These are phyloP conservation scores for Ceratocystis lukuohia DNA, from an alignment of 2,329 filamentous ascomycete genomes.

Conservation along the genomic window DNA sequence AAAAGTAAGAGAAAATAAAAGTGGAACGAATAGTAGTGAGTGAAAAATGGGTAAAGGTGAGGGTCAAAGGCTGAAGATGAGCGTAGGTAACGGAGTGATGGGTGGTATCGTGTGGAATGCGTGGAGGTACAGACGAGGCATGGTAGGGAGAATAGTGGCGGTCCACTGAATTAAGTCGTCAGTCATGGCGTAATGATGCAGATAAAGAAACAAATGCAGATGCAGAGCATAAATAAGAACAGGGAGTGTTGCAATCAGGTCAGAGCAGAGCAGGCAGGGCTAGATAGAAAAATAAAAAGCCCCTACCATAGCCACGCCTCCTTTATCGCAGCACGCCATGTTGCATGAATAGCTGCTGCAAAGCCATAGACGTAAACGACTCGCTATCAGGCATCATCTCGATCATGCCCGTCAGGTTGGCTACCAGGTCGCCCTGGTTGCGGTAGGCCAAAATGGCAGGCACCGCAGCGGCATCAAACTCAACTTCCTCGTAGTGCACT, in stretches of 20 bases:
- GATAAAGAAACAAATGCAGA: neutral
- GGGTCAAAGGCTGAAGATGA: too few species aligned
- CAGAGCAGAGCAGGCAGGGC: neutral
- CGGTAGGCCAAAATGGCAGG: slow-evolving; percentile 83
- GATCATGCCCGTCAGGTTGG: slow-evolving; percentile 74
- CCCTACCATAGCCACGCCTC: neutral
- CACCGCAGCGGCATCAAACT: slow-evolving; percentile 80
- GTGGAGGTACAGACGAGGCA: too few species aligned
- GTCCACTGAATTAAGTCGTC: neutral
- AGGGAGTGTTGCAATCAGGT: neutral
- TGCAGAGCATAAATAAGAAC: neutral
- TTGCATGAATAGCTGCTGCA: slow-evolving; percentile 40
- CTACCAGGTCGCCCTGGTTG: slow-evolving; percentile 76
- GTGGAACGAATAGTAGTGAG: too few species aligned
- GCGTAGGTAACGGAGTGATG: too few species aligned
- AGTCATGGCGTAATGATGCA: neutral
- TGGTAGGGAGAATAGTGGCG: too few species aligned
- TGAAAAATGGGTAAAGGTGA: too few species aligned
- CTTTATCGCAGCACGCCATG: slow-evolving; percentile 33
- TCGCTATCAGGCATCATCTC: slow-evolving; percentile 67
- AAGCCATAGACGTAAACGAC: slow-evolving; percentile 40
- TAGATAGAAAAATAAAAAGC: neutral
- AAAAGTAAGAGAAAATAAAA: too few species aligned
- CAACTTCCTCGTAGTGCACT: slow-evolving; percentile 79
- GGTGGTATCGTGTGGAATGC: too few species aligned